Evolutionary conservation across 2,329 filamentous ascomycete genomes (phyloP), one percentile per base, ranked within the genome.

Genomic region (Chaetomium globosum): DNA sequence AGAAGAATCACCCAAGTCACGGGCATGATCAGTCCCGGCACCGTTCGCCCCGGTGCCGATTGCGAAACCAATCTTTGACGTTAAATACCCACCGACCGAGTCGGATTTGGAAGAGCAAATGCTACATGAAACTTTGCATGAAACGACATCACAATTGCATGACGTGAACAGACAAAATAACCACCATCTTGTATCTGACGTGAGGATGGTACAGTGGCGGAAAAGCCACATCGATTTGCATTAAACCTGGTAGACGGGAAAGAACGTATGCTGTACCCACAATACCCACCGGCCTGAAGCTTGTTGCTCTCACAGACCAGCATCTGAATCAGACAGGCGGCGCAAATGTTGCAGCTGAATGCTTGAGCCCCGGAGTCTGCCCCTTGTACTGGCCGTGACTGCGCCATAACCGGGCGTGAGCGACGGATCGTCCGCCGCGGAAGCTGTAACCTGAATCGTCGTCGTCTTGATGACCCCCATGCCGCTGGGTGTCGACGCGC

Each of bases 371-470:
- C 68, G 36, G 6, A 5, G 53, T 19, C 52, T 28, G 2, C 68
- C 64, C 21, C 57, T 56, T 6, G 36, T 63, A 23, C 63, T 65
- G 4, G 63, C 68, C 10, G 59, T 55, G 4, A 65, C 65, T 16
- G 53, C 58, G 9, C 51, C 59, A 1, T 43, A 49, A 12, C 39
- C 61, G 3, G 65, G 63, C 12, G 36, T 23, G 1, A 69, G 33
- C 46, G 58, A 13, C 49, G 65, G 19, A 36, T 19, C 7, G 8
- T 33, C 16, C 12, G 54, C 63, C 9, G 55, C 21, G 1, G 67
- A 63, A 7, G 72, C 67, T 4, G 70, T 72, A 7, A 72, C 66
- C 31, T 67, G 46, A 33, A 72, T 70, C 21, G 66, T 69, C n/a
- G 70, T 73, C 1, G 71, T 73, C 63, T 69, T 71, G 30, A 70